phyloP scores from a whole-genome alignment of 1,139 yeast species.

The Saccharomyces hybrid region DNA sequence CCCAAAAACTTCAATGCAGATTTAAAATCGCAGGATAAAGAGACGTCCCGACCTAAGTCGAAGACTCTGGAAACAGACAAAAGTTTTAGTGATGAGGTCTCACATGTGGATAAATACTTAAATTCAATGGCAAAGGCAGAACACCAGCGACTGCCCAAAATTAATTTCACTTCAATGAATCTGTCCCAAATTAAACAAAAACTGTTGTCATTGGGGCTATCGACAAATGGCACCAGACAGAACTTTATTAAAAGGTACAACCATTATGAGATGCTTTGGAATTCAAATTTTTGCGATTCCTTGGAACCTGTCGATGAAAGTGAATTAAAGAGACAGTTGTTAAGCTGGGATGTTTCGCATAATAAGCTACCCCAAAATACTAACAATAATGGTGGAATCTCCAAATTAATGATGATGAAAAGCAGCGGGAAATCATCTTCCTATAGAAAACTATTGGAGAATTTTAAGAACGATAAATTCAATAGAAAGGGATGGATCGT shows the following conservation, averaged over 20 bases:
- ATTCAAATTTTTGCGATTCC: constrained; percentile 71
- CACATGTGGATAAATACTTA: constrained; percentile 22
- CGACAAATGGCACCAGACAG: constrained; percentile 54
- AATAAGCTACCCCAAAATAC: constrained; percentile 15
- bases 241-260: constrained; percentile 65
- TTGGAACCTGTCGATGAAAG: constrained; percentile 53
- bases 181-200: constrained; percentile 57
- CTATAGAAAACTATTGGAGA: constrained; percentile 17
- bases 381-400: constrained; percentile 13
- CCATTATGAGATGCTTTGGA: constrained; percentile 73
- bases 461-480: constrained; percentile 32
- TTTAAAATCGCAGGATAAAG: constrained; percentile 1
- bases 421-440: constrained; percentile 15
- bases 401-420: constrained; percentile 20
- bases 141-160: constrained; percentile 41
- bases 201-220: constrained; percentile 46
- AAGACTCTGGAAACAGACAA: constrained; percentile 4
- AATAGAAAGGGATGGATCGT: constrained; percentile 45
- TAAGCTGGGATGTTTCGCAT: constrained; percentile 58
- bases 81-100: constrained; percentile 1
- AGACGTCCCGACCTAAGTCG: not conserved
- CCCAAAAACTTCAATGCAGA: constrained; percentile 5
- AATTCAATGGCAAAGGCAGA: constrained; percentile 18
- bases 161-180: constrained; percentile 54
- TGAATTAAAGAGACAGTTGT: constrained; percentile 47